Evolutionary conservation across 441 rosid genomes (phyloP).

Genomic region (Gossypium armourianum): DNA sequence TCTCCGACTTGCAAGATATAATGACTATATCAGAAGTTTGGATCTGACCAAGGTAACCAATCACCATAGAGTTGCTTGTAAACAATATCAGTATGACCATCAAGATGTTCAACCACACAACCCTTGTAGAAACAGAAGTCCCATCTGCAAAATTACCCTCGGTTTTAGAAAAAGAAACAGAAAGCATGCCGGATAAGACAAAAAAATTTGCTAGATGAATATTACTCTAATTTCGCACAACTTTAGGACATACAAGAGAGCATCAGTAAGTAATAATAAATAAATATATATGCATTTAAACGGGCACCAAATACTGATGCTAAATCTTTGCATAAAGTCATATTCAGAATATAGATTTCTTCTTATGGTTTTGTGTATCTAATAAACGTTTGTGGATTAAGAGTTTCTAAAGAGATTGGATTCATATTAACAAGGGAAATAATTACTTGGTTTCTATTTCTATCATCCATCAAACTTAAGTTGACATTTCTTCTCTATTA

Average conservation of each 20-base stretch:
- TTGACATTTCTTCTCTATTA: not conserved
- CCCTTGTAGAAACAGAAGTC: slow-evolving; percentile 94
- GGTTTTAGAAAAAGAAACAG: not conserved
- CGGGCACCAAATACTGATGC: not conserved
- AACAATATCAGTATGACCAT: slow-evolving; percentile 88
- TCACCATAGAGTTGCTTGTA: slow-evolving; percentile 75
- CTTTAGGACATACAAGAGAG: not conserved
- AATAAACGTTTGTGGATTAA: not conserved
- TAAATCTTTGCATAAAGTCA: not conserved
- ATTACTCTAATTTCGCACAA: slow-evolving; percentile 6
- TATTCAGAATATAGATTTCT: not conserved
- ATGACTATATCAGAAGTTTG: slow-evolving; percentile 5
- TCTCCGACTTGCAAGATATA: slow-evolving; percentile 1
- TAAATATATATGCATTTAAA: not conserved
- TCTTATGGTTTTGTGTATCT: slow-evolving; percentile 1
- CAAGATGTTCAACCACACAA: slow-evolving; percentile 75
- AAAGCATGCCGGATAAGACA: not conserved
- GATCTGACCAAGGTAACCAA: slow-evolving; percentile 81
- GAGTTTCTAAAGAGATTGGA: not conserved
- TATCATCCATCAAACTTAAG: not conserved
- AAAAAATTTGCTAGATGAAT: not conserved
- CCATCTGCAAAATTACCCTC: slow-evolving; percentile 54
- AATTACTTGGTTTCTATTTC: not conserved
- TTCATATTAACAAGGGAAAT: slow-evolving; percentile 1
- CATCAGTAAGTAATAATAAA: not conserved